Evolutionary conservation across 495 filamentous ascomycete species (phyloP).

Genomic region (Aspergillus leporis): DNA sequence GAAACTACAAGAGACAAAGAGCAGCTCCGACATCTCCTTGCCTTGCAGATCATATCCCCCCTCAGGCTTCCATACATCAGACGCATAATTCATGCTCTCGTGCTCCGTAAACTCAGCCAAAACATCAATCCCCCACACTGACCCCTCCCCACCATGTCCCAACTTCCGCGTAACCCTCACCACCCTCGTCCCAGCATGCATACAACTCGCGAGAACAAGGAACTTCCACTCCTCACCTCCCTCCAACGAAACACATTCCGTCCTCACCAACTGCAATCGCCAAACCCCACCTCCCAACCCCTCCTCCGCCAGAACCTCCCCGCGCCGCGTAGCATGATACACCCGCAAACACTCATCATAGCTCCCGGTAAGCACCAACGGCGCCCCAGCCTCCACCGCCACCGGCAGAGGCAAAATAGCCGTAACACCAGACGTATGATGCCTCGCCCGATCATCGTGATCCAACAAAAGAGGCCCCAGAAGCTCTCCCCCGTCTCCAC

Average conservation of each 20-base stretch:
- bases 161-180: conserved; percentile 52
- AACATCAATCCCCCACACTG: conserved; percentile 62
- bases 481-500: conserved; percentile 19
- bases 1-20: conserved; percentile 81
- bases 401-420: conserved; percentile 70
- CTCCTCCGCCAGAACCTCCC: conserved; percentile 56
- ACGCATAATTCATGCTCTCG: conserved; percentile 94
- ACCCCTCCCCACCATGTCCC: conserved; percentile 16
- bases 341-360: conserved; percentile 87
- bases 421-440: conserved; percentile 83
- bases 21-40: conserved; percentile 26
- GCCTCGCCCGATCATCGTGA: conserved; percentile 39
- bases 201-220: conserved; percentile 81
- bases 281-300: conserved; percentile 87
- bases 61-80: conserved; percentile 61
- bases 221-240: conserved; percentile 34
- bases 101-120: conserved; percentile 80
- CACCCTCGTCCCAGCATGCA: conserved; percentile 82
- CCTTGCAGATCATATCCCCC: conserved; percentile 20
- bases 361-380: conserved; percentile 77
- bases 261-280: conserved; percentile 67
- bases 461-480: conserved; percentile 25
- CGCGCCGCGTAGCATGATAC: conserved; percentile 44
- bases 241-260: conserved; percentile 13
- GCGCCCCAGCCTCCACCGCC: conserved; percentile 33